Evolutionary conservation across 805 yeast species (phyloP).

Genomic region (Maudiozyma bulderi): DNA sequence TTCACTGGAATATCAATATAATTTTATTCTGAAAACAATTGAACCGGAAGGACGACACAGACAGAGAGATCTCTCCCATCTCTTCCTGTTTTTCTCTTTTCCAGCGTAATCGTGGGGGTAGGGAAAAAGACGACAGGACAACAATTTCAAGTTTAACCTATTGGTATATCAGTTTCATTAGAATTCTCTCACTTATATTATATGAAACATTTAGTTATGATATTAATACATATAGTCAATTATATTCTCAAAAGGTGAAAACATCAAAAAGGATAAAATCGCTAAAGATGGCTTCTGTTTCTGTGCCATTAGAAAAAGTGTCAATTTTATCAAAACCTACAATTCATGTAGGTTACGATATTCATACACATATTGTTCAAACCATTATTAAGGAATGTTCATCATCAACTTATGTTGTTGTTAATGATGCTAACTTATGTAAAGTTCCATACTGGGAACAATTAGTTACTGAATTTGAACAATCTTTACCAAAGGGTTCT

Average conservation of each 20-base stretch:
- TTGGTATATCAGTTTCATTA: too few relatives aligned
- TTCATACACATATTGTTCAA: constrained; percentile 61
- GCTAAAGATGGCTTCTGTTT: not conserved
- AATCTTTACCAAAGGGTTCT: constrained; percentile 39
- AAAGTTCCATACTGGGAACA: constrained; percentile 51
- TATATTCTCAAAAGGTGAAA: too few relatives aligned
- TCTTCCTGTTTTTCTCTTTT: too few relatives aligned
- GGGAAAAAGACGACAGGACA: not conserved
- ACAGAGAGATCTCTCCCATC: too few relatives aligned
- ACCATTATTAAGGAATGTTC: constrained; percentile 52
- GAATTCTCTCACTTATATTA: not conserved
- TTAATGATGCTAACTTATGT: constrained; percentile 76
- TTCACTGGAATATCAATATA: not conserved
- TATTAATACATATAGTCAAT: too few relatives aligned
- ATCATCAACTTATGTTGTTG: constrained; percentile 86
- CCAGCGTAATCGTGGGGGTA: not conserved
- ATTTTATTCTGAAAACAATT: too few relatives aligned
- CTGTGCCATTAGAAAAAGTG: constrained; percentile 38
- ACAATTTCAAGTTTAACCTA: too few relatives aligned
- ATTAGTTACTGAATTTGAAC: constrained; percentile 36
- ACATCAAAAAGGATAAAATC: not conserved
- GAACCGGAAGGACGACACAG: too few relatives aligned
- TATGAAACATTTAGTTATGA: too few relatives aligned
- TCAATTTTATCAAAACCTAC: constrained; percentile 71
- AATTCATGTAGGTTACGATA: constrained; percentile 83